phyloP scores from a whole-genome alignment of 2,329 filamentous ascomycete genomes.

The Penicillium sp. region DNA sequence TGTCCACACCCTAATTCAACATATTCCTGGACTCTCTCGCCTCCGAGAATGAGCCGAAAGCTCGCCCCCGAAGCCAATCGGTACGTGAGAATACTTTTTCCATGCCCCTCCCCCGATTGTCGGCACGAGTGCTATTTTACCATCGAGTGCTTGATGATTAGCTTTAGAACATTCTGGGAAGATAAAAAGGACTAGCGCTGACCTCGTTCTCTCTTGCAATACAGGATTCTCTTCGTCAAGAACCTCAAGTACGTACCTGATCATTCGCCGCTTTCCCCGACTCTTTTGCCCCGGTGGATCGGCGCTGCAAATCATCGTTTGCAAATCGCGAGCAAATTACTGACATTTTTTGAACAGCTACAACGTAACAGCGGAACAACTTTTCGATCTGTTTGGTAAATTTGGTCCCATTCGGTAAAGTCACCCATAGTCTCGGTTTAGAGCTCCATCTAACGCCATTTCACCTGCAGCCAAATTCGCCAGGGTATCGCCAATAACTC shows the following conservation, averaged over 20 bases:
- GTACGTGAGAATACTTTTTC: constrained; percentile 55
- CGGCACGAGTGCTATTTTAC: constrained; percentile 15
- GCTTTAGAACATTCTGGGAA: not conserved
- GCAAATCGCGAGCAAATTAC: not conserved
- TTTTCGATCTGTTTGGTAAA: constrained; percentile 98
- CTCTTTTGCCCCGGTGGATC: not conserved
- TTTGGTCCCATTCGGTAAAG: constrained; percentile 90
- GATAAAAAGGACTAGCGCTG: constrained; percentile 5
- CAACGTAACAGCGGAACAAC: constrained; percentile 96
- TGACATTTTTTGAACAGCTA: constrained; percentile 61
- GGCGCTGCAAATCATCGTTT: not conserved
- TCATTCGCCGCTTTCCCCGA: constrained; percentile 4
- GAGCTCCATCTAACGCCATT: constrained; percentile 12
- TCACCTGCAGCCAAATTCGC: constrained; percentile 77
- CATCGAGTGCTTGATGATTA: constrained; percentile 1
- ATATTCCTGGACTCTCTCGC: constrained; percentile 19
- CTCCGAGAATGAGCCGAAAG: constrained; percentile 59
- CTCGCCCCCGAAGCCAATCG: constrained; percentile 99
- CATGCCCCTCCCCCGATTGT: constrained; percentile 29
- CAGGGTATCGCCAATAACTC: constrained; percentile 96
- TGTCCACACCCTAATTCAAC: constrained; percentile 19
- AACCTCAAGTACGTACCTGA: constrained; percentile 78
- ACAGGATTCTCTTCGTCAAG: constrained; percentile 99
- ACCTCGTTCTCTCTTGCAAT: constrained; percentile 1
- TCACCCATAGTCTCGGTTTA: constrained; percentile 11